Evolutionary conservation across 202 grass and related monocot genomes (phyloP).

Genomic region (Dendrocalamus latiflorus): DNA sequence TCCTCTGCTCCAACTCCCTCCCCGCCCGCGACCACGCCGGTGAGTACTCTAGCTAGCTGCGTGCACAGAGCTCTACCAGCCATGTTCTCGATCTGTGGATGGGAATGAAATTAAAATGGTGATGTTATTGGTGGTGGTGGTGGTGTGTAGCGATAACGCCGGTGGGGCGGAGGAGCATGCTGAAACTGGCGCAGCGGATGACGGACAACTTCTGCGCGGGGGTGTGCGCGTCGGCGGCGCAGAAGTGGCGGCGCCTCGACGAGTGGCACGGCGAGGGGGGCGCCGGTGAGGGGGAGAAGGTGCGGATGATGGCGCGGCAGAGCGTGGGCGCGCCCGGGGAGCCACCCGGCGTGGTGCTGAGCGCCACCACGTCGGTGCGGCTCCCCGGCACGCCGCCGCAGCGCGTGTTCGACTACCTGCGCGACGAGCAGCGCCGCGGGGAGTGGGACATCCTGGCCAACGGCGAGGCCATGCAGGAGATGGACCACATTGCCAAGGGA

Average conservation of each 20-base stretch:
- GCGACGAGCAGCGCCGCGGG: slow-evolving; percentile 67
- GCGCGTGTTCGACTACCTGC: slow-evolving; percentile 71
- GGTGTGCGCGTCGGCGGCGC: slow-evolving; percentile 61
- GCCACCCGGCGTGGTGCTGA: slow-evolving; percentile 67
- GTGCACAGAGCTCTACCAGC: not conserved
- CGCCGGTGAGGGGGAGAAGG: slow-evolving; percentile 36
- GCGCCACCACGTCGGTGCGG: slow-evolving; percentile 69
- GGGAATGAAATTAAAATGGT: not conserved
- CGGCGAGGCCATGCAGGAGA: slow-evolving; percentile 81
- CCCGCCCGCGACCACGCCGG: slow-evolving; percentile 48
- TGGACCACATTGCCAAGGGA: slow-evolving; percentile 85
- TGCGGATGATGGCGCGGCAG: slow-evolving; percentile 76
- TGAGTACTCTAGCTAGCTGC: not conserved
- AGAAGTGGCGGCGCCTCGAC: slow-evolving; percentile 71
- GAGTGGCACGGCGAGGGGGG: slow-evolving; percentile 32
- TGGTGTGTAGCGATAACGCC: slow-evolving; percentile 49
- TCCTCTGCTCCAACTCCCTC: slow-evolving; percentile 69
- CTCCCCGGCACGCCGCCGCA: slow-evolving; percentile 41
- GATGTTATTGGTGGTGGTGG: not conserved
- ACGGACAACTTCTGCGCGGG: slow-evolving; percentile 68
- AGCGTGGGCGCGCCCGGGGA: slow-evolving; percentile 67
- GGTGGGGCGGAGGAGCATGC: slow-evolving; percentile 73
- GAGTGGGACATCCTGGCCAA: slow-evolving; percentile 92
- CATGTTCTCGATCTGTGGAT: not conserved
- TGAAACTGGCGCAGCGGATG: slow-evolving; percentile 91